Base-by-base conservation (phyloP, 2,329 filamentous ascomycete species). In the Akanthomyces uredinophilus region DNA sequence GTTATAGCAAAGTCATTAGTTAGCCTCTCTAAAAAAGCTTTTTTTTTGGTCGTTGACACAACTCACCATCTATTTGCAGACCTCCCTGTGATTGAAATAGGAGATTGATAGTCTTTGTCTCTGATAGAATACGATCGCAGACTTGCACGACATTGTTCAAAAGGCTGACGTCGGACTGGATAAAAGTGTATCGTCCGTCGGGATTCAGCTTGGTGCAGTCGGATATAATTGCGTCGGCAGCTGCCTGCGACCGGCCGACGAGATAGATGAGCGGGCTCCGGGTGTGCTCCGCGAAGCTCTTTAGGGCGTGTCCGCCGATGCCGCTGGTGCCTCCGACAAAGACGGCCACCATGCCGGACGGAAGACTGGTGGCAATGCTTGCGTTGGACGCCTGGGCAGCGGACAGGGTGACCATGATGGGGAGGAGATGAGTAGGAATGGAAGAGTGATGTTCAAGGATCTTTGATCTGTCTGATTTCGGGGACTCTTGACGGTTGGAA, bases 51-150 rank as follows among this genome's bases (percentile, higher is more conserved):
- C 6, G 3, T 18, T 11, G 20, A 18, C 13, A 56, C 14, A 5
- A 56, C 53, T 55, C 52, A 55, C 52, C 43, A 7, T 55, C 52
- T 10, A 29, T 43, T 43, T 55, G 52, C 41, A 55, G 29, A 13
- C 49, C 49, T 35, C 49, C 49, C 29, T 51, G 49, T 20, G 49
- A 22, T 22, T 61, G 43, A 22, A 85, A 82, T 0, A 87, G 70
- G 4, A 85, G 69, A 68, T 87, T 84, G 63, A 87, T 76, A 29
- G 75, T 75, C 43, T 72, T 70, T 67, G 86, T 83, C 64, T 78
- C 79, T 35, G 70, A 67, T 63, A 72, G 73, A 62, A 87, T 82
- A 57, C 83, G 75, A 7, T 73, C 70, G 68, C 81, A 84, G 2
- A 78, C 75, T 7, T 75, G 70, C 65, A 84, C 81, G 3, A 83